These are phyloP conservation scores for Trametes punicea DNA, from an alignment of 768 basidiomycete species.

Conservation along the genomic window DNA sequence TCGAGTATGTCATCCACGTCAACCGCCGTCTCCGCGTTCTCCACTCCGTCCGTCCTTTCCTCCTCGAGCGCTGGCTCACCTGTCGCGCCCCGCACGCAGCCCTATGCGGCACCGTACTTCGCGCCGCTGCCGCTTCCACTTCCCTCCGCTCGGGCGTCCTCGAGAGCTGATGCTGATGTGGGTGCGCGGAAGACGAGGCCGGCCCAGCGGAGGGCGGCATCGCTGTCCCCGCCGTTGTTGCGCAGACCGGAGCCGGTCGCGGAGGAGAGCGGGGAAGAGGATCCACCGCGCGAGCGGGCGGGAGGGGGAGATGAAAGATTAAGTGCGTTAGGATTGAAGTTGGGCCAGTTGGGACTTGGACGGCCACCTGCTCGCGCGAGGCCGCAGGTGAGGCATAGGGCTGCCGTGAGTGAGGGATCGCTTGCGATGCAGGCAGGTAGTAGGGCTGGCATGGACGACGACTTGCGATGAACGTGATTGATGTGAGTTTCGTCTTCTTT, in stretches of 20 bases:
- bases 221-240: background rate
- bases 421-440: background rate
- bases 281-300: background rate
- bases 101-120: slow-evolving; percentile 26
- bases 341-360: slow-evolving; percentile 4
- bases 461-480: background rate
- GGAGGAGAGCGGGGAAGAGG: slow-evolving; percentile 13
- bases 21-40: slow-evolving; percentile 3
- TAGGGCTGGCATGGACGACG: background rate
- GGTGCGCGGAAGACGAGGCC: background rate
- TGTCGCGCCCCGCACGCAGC: slow-evolving; percentile 22
- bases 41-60: slow-evolving; percentile 1
- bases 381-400: background rate
- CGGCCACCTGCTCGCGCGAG: background rate
- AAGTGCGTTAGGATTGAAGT: slow-evolving; percentile 3
- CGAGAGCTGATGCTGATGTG: background rate
- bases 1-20: slow-evolving; percentile 15
- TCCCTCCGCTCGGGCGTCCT: background rate
- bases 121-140: slow-evolving; percentile 20
- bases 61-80: background rate
- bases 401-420: slow-evolving; percentile 9
- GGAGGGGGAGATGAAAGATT: background rate
- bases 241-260: slow-evolving; percentile 7
- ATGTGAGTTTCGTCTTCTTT: background rate
- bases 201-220: background rate